Evolutionary conservation across 2,329 filamentous ascomycete genomes (phyloP), one percentile per base, ranked within the genome.

Genomic region (Verticillium nubilum): DNA sequence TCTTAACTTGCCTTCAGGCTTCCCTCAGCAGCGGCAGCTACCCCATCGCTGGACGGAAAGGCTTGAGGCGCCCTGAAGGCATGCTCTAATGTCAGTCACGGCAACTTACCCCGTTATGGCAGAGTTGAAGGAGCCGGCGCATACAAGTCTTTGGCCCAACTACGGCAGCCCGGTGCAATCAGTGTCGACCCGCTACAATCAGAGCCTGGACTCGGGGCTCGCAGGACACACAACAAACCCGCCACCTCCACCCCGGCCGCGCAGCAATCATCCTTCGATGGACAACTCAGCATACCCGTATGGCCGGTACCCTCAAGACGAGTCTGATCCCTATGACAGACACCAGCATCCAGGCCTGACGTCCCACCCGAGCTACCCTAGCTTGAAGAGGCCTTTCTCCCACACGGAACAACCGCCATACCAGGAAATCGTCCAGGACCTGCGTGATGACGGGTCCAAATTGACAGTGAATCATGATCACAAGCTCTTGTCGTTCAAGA

Each of bases 91-190:
- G 81, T 84, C 83, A 78, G 82, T 82, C 76, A 81, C 80, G 70
- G 75, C 81, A 73, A 82, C 82, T 66, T 84, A 85, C 73, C 80
- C 82, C 76, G 79, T 80, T 71, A 86, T 86, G 83, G 81, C 83
- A 80, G 83, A 86, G 72, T 72, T 86, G 76, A 85, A 85, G 79
- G 83, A 86, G 73, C 75, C 81, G 69, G 73, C 79, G 70, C 83
- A 85, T 73, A 76, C 79, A 67, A 79, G 77, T 72, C 73, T 86
- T 67, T 86, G 83, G 83, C 76, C 81, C 67, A 82, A 77, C 74
- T 86, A 86, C 73, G 78, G 77, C 64, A 76, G 76, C 62, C 78
- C 80, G 60, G 78, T 84, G 63, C 81, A 82, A 65, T 27, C 37
- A 42, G 76, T 86, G 70, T 73, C 80, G 58, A 76, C 74, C 64